Evolutionary conservation across 768 basidiomycete species (phyloP), one percentile per base, ranked within the genome.

Genomic region (Macrolepiota fuliginosa): DNA sequence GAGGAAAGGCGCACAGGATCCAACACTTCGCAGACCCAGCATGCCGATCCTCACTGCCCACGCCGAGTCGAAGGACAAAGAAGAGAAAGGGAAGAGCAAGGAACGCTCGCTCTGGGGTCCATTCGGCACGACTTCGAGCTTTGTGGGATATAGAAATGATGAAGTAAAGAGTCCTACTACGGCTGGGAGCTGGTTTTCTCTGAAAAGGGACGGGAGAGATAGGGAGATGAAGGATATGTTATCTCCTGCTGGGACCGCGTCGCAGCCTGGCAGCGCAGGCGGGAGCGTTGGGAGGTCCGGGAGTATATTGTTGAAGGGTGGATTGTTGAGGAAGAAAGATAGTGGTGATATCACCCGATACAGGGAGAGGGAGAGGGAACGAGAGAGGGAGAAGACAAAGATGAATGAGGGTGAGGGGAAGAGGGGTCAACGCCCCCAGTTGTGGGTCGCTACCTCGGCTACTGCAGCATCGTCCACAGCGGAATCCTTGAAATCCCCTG

Each of bases 361-460:
- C 53, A 67, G 63, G 53, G 65, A 62, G 27, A 59, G 62, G 40
- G 73, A 74, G 42, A 65, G 61, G 49, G 72, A 69, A n/a, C 65
- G 60, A 32, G 69, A 64, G 52, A 66, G 63, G 56, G 69, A 68
- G 36, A 61, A 58, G 55, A 68, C 52, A 47, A 45, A 56, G 36
- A 62, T 63, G 29, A 39, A 39, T 37, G 63, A 54, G 5, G 66
- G 58, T 36, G 65, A 66, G 51, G 17, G 27, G 40, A 65, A 54
- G 46, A 72, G 59, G 51, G 24, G 42, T 1, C 69, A 67, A 42
- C 69, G 72, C 1, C 76, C 76, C 0, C 72, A 74, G 61, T 61
- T 76, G 9, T 73, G 73, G 12, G 54, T 76, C 4, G 65, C 71
- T 12, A 70, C 70, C 7, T 56, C 66, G 5, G 36, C 64, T 56